phyloP scores from a whole-genome alignment of 331 rosid genomes.

The Phaseolus coccineus region DNA sequence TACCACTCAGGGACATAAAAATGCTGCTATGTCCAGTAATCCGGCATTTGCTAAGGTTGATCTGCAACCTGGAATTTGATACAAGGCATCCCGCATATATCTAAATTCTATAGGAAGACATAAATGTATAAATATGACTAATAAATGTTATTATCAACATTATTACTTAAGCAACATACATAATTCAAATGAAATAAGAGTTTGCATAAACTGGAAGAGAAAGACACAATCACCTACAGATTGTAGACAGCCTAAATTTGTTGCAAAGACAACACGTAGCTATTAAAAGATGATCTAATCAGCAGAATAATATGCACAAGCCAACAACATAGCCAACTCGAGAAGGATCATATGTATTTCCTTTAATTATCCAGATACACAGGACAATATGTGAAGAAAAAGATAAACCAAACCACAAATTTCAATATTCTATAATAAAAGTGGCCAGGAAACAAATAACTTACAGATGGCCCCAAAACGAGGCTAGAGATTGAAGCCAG shows the following conservation, averaged over 20 bases:
- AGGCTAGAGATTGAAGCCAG: constrained; percentile 99
- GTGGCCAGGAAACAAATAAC: constrained; percentile 52
- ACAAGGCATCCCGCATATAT: constrained; percentile 67
- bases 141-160: constrained; percentile 39
- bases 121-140: constrained; percentile 48
- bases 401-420: constrained; percentile 27
- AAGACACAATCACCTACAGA: constrained; percentile 37
- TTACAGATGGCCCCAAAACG: constrained; percentile 99
- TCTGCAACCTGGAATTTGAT: constrained; percentile 78
- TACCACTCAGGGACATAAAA: constrained; percentile 54
- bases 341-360: constrained; percentile 31
- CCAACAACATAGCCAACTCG: constrained; percentile 25
- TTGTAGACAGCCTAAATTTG: constrained; percentile 26
- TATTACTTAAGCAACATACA: constrained; percentile 18
- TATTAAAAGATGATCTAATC: constrained; percentile 18
- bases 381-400: constrained; percentile 30
- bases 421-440: constrained; percentile 11
- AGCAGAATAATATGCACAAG: constrained; percentile 9
- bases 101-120: constrained; percentile 57
- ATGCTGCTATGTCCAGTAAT: constrained; percentile 52
- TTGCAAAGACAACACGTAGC: constrained; percentile 9
- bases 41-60: constrained; percentile 62
- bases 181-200: constrained; percentile 26
- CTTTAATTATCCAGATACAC: constrained; percentile 27
- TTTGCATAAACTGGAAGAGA: constrained; percentile 20